Evolutionary conservation across 2,329 filamentous ascomycete species (phyloP).

Genomic region (Claviceps fusiformis): DNA sequence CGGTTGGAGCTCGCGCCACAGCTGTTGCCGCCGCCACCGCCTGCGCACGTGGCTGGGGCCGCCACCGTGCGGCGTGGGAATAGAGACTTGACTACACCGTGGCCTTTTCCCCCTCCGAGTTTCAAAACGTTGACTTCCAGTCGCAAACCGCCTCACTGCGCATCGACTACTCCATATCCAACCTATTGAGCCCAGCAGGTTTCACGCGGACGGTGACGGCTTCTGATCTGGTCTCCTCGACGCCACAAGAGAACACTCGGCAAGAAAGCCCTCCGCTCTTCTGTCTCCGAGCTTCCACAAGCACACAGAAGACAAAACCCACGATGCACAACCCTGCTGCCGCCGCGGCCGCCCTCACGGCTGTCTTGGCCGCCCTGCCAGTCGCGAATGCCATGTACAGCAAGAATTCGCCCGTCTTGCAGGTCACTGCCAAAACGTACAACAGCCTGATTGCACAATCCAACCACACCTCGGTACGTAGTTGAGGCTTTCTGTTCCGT

Average conservation of each 20-base stretch:
- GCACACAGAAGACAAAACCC: not conserved
- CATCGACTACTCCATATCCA: not conserved
- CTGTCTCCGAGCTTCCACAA: not conserved
- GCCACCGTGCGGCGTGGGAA: not conserved
- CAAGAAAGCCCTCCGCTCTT: not conserved
- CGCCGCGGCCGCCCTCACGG: constrained; percentile 30
- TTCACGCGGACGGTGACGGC: not conserved
- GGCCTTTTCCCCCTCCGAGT: constrained; percentile 14
- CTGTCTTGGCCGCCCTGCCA: constrained; percentile 52
- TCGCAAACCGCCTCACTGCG: not conserved
- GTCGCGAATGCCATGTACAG: constrained; percentile 63
- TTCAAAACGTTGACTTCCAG: not conserved
- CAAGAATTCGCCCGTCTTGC: constrained; percentile 76
- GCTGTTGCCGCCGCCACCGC: too few species aligned
- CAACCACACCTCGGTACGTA: constrained; percentile 75
- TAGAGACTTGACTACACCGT: constrained; percentile 13
- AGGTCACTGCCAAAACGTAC: constrained; percentile 68
- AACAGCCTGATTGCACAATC: constrained; percentile 73
- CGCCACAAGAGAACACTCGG: not conserved
- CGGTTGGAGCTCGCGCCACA: constrained; percentile 1
- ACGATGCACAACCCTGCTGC: constrained; percentile 40
- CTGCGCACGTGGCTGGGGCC: not conserved
- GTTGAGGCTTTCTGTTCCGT: not conserved
- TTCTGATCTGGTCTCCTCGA: not conserved
- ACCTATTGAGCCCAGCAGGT: too few species aligned